phyloP scores from a whole-genome alignment of 306 rosid genomes.

The Medicago lupulina region DNA sequence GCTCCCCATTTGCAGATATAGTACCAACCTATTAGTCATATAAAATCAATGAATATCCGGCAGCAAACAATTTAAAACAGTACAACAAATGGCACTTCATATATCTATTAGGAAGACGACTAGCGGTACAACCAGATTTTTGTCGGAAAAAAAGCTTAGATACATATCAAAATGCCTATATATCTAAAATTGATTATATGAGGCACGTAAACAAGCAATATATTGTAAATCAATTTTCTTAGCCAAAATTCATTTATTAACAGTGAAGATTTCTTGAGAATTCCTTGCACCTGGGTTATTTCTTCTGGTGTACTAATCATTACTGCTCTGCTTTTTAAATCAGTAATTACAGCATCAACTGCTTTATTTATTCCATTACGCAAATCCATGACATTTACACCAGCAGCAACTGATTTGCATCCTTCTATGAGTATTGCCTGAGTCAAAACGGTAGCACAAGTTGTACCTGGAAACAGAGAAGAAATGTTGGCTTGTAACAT shows the following conservation, averaged over 20 bases:
- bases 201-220: constrained; percentile 9
- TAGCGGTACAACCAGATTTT: background rate
- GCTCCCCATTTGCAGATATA: constrained; percentile 95
- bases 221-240: constrained; percentile 6
- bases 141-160: background rate
- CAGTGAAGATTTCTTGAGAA: constrained; percentile 32
- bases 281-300: constrained; percentile 81
- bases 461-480: constrained; percentile 76
- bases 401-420: constrained; percentile 91
- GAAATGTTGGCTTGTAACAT: constrained; percentile 22
- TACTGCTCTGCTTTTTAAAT: constrained; percentile 79
- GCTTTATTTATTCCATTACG: constrained; percentile 88
- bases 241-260: constrained; percentile 38
- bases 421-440: constrained; percentile 95
- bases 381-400: constrained; percentile 91
- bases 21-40: constrained; percentile 74
- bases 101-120: constrained; percentile 22
- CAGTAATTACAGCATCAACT: constrained; percentile 79
- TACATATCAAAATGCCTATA: constrained; percentile 16
- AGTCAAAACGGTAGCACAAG: constrained; percentile 93
- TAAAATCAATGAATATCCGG: constrained; percentile 22
- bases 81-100: background rate
- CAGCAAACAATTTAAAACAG: constrained; percentile 16
- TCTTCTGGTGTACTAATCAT: constrained; percentile 95
- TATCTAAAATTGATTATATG: constrained; percentile 24